These are phyloP conservation scores for Blastobotrys chiropterorum DNA, from an alignment of 805 yeast species.

Conservation along the genomic window DNA sequence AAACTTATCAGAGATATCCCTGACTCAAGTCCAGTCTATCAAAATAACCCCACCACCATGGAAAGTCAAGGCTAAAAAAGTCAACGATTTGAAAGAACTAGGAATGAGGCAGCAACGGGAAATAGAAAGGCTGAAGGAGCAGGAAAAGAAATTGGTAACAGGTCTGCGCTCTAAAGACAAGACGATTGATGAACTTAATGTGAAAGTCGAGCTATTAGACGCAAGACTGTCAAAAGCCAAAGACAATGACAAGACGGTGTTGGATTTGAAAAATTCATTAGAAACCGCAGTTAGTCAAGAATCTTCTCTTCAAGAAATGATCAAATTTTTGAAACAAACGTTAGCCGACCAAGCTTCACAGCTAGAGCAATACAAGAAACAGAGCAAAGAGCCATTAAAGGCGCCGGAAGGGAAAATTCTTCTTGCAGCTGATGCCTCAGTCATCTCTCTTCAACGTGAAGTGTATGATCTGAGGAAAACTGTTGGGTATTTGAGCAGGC, in stretches of 20 bases:
- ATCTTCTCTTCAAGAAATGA: constrained; percentile 9
- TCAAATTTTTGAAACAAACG: constrained; percentile 8
- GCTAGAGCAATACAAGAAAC: constrained; percentile 11
- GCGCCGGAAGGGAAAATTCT: background rate
- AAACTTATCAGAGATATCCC: background rate
- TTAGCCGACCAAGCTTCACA: constrained; percentile 12
- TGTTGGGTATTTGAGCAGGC: background rate
- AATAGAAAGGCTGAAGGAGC: constrained; percentile 16
- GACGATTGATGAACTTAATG: constrained; percentile 23
- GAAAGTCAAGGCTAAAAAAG: constrained; percentile 16
- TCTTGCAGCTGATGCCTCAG: background rate
- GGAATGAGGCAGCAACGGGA: constrained; percentile 9
- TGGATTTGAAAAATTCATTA: constrained; percentile 13
- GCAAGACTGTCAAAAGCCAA: constrained; percentile 19
- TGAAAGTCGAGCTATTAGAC: constrained; percentile 19
- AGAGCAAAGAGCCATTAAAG: background rate
- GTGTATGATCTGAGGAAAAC: background rate
- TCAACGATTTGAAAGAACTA: constrained; percentile 10
- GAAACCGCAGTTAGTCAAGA: constrained; percentile 7
- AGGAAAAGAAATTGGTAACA: constrained; percentile 16
- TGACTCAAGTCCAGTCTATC: background rate
- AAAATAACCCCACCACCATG: constrained; percentile 17
- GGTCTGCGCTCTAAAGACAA: constrained; percentile 18
- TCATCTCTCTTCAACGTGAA: background rate
- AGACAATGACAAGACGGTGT: constrained; percentile 18